Evolutionary conservation across 2,329 filamentous ascomycete genomes (phyloP), one percentile per base, ranked within the genome.

Genomic region (Neonectria neomacrospora): DNA sequence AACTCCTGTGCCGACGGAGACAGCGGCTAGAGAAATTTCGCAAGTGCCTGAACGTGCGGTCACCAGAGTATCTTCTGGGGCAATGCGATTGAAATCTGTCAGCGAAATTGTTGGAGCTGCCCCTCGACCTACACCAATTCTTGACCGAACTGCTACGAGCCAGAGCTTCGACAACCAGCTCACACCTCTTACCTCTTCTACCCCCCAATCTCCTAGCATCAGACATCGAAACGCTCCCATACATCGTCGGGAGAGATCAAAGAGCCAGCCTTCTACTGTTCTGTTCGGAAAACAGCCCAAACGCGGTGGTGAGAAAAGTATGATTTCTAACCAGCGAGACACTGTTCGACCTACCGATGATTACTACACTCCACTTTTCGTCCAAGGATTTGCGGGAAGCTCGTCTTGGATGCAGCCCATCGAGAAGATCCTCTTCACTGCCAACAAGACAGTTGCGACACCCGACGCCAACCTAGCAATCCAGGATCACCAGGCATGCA

Each of bases 391-490:
- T 71, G 80, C 85, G 45, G 78, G 83, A 67, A 81, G 82, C 56
- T 82, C 84, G 50, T 83, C 82, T 54, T 88, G 86, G 82, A 88
- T 89, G 81, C 88, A 88, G 59, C 83, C 85, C 0, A 79, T 90
- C 9, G 88, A 92, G 60, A 90, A 92, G 44, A 85, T 98, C 0
- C 82, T 98, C 3, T 87, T 90, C 58, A 91, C 92, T 47, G 92
- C 94, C 4, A 91, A 94, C 74, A 99, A 99, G 77, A 97, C 94
- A 0, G 82, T 98, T 11, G 94, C 91, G 2, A 98, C 95, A 0
- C 84, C 90, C 1, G 94, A 97, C 74, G 90, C 94, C 54, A 90
- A 93, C 61, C 87, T 96, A 1, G 91, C 93, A 45, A 88, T 96
- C 42, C 88, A 93, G 52, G 94, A 98, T 72, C 90, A 91, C 61